These are phyloP conservation scores for Ottelia alismoides DNA, from an alignment of 106 monocot genomes.

Conservation along the genomic window DNA sequence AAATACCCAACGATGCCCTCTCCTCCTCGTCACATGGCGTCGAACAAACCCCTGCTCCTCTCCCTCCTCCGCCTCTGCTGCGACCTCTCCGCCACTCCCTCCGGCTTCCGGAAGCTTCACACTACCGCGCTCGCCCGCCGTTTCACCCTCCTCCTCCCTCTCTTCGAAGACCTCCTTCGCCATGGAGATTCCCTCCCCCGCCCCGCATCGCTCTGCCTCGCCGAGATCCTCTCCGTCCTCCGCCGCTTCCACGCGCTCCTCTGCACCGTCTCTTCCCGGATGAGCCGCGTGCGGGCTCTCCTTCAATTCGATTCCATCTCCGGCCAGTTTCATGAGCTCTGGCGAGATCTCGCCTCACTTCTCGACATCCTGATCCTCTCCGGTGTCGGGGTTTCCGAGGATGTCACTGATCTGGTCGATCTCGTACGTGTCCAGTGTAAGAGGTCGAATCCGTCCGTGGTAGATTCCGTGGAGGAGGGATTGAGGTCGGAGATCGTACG, in stretches of 20 bases:
- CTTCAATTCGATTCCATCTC: conserved; percentile 30
- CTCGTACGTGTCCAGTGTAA: conserved; percentile 47
- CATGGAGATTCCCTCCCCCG: conserved; percentile 17
- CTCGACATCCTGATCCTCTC: conserved; percentile 45
- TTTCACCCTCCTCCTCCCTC: conserved; percentile 20
- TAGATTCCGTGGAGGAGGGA: conserved; percentile 15
- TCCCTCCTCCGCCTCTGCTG: conserved; percentile 19
- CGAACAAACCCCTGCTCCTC: too few relatives aligned
- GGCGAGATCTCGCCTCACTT: conserved; percentile 37
- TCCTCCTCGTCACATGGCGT: too few relatives aligned
- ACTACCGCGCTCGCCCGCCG: conserved; percentile 31
- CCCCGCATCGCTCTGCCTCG: conserved; percentile 35
- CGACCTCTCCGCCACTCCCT: conserved; percentile 2
- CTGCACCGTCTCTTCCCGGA: conserved; percentile 27
- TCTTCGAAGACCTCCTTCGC: conserved; percentile 57
- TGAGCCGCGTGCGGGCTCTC: conserved; percentile 33
- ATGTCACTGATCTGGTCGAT: conserved; percentile 36
- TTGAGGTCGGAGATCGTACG: conserved; percentile 30
- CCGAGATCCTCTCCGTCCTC: conserved; percentile 43
- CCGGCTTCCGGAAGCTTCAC: conserved; percentile 10
- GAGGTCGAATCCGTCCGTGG: conserved; percentile 5
- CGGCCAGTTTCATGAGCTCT: conserved; percentile 30
- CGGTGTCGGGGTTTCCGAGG: conserved; percentile 35
- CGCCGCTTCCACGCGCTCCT: conserved; percentile 32
- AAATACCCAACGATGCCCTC: too few relatives aligned